Base-by-base conservation (phyloP, 1,139 yeast genomes). In the Zygosaccharomyces pseudobailii region DNA sequence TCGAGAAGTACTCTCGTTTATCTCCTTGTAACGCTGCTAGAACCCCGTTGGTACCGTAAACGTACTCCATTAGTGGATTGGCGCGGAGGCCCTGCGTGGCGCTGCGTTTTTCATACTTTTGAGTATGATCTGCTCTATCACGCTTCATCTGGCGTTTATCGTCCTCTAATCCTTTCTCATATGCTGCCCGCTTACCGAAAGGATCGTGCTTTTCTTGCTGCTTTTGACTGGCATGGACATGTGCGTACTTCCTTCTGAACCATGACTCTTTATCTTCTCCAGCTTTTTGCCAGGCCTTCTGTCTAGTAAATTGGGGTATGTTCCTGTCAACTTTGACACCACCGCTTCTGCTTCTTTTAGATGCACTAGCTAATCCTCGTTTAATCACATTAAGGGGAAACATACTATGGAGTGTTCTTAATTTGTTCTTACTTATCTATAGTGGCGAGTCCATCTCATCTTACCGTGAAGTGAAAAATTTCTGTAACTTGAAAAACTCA, bases 1-100 rank as follows among this genome's bases (percentile, higher is more conserved):
- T 74, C 39, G 77, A 76, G 61, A 74, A 77, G 47, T 74, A 72
- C 9, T 65, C 70, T 56, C 95, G 72, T 53, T 76, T 79, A 19
- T 74, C 71, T 8, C 84, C 76, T 23, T 69, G 66, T 46, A 89
- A 68, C 0, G 88, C 95, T 1, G 95, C 84, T 27, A 75, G 58
- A 1, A 89, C 92, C 0, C 95, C 71, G 48, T 86, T 84, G 0
- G 84, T 80, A 4, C 97, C 97, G 61, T 76, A 87, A 2, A 88
- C 67, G 57, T 82, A 82, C 58, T 88, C 96, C 46, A 76, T 66
- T 36, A 80, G 62, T 0, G 89, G 83, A 47, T 71, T 72, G 2
- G 52, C 48, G 32, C 47, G 40, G 20, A 57, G 34, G 3, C 50
- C 50, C 19, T 45, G 45, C 6, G 44, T 42, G 6, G 55, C 50